Evolutionary conservation across 257 asterid genomes (phyloP), one percentile per base, ranked within the genome.

Genomic region (Thymus quinquecostatus): DNA sequence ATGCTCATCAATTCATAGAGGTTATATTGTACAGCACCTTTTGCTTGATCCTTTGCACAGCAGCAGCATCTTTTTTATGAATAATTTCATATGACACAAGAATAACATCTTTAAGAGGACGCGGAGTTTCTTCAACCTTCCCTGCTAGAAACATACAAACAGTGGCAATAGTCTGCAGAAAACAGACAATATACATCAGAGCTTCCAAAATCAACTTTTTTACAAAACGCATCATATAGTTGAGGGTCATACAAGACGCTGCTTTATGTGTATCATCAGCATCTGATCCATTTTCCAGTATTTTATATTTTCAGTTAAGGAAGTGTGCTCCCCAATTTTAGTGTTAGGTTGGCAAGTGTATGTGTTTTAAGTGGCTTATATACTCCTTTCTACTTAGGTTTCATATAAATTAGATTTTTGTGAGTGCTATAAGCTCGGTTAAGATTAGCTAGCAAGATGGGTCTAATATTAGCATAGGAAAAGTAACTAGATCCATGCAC

Each of bases 91-190:
- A 89, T 8, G 99, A 95, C 60, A 92, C 96, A 32, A 86, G 78
- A 77, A 95, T 95, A 10, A 92, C 98, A 81, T 95, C 98, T 79
- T 87, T 91, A 58, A 95, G 79, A 64, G 97, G 96, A 50, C 96
- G 99, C 50, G 98, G 99, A 71, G 99, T 91, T 88, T 95, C 99
- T 85, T 95, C 99, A 74, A 95, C 99, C 86, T 95, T 95, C 44
- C 98, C 98, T 28, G 99, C 98, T n/a, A 95, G 90, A 81, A 95
- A 95, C 99, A 95, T 95, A 38, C 99, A 95, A n/a, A 89, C 97
- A 3, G 96, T 95, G 62, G 99, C 98, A 70, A 95, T 82, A 8
- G 85, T 88, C 99, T 92, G 85, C 21, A 87, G 72, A 66, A 72
- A 65, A 44, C 12, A 67, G 21, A 21, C 56, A 64, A 1, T 2